These are phyloP conservation scores for Fagopyrum homotropicum DNA, from an alignment of 148 eudicot species.

Conservation along the genomic window DNA sequence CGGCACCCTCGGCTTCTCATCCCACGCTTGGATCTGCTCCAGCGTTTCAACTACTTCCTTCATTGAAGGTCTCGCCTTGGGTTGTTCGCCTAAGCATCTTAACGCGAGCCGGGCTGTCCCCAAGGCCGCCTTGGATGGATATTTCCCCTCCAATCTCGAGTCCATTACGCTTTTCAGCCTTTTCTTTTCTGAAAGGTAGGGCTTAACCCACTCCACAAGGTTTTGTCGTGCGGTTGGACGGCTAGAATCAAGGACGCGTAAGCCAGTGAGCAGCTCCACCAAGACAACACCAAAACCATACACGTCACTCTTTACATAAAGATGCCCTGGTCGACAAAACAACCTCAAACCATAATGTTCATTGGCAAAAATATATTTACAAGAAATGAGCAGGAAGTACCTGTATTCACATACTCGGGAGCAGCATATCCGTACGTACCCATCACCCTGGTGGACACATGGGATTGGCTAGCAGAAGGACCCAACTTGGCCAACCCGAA, in stretches of 20 bases:
- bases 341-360: background rate
- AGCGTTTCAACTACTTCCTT: constrained; percentile 50
- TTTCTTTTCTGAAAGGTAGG: constrained; percentile 33
- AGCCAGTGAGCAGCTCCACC: constrained; percentile 60
- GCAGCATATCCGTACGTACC: constrained; percentile 83
- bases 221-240: constrained; percentile 40
- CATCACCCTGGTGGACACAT: constrained; percentile 66
- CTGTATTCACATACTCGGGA: constrained; percentile 78
- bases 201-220: constrained; percentile 60
- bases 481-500: constrained; percentile 75
- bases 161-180: constrained; percentile 58
- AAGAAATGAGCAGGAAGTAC: constrained; percentile 22
- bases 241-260: constrained; percentile 44
- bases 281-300: constrained; percentile 78
- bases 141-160: constrained; percentile 55
- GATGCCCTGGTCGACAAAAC: constrained; percentile 45
- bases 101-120: constrained; percentile 54
- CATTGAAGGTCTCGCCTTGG: constrained; percentile 60
- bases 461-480: constrained; percentile 51
- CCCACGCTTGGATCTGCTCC: constrained; percentile 18
- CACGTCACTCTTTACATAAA: constrained; percentile 75
- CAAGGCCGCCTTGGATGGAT: constrained; percentile 51
- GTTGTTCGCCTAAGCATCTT: constrained; percentile 43
- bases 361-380: background rate
- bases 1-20: too few species aligned